phyloP scores from a whole-genome alignment of 345 rosid genomes.

The Aquilaria yunnanensis region DNA sequence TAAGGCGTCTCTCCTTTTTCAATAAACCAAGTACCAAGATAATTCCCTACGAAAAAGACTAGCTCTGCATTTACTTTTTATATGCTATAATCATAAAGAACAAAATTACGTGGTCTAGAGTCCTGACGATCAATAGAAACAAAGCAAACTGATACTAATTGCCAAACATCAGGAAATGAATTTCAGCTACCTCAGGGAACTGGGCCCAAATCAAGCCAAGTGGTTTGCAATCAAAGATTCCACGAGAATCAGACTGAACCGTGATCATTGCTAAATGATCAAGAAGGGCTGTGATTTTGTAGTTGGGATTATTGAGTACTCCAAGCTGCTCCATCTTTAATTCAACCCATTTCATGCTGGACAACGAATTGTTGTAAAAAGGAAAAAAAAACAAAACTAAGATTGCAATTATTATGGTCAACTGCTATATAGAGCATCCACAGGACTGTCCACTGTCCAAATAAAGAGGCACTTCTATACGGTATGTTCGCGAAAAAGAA shows the following conservation, averaged over 20 bases:
- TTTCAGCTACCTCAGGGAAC: constrained; percentile 58
- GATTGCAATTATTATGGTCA: too few species aligned
- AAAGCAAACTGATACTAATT: too few species aligned
- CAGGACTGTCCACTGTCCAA: too few species aligned
- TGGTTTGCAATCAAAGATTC: constrained; percentile 92
- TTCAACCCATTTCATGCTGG: constrained; percentile 98
- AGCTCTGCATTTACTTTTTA: too few species aligned
- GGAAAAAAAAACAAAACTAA: too few species aligned
- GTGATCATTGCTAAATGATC: constrained; percentile 95
- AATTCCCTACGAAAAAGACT: too few species aligned
- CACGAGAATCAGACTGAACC: constrained; percentile 80
- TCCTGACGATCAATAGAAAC: too few species aligned
- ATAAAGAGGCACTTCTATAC: background rate
- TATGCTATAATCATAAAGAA: too few species aligned
- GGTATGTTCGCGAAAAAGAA: background rate
- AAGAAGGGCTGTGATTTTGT: constrained; percentile 90
- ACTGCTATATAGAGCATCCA: background rate
- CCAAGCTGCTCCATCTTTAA: constrained; percentile 98
- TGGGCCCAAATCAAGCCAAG: constrained; percentile 91
- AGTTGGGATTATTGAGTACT: constrained; percentile 72
- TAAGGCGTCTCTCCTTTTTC: background rate
- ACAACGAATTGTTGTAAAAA: background rate
- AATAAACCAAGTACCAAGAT: too few species aligned
- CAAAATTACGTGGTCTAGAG: too few species aligned
- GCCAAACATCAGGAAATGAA: too few species aligned